A percentile compares a stretch with the other conserved stretches of the same genome.
Conservation (phyloP, 192 early-diverging fungal species). For the Coemansia sp. region DNA sequence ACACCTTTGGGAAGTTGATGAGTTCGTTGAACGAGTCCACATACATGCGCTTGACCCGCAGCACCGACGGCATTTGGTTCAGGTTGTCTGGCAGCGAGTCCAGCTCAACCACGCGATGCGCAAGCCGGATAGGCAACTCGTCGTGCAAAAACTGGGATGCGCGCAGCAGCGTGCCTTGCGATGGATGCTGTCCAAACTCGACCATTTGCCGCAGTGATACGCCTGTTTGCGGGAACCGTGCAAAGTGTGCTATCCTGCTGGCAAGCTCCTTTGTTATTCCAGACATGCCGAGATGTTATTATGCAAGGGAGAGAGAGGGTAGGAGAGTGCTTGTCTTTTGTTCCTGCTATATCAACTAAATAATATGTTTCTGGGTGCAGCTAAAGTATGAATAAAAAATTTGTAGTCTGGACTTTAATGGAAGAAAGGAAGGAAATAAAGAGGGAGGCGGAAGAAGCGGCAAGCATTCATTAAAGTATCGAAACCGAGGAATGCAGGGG, state of each 20-base stretch:
- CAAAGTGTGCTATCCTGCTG: constrained; percentile 78
- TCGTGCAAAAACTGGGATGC: constrained; percentile 82
- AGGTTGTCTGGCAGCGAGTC: constrained; percentile 86
- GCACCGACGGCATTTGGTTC: constrained; percentile 87
- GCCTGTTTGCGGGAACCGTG: constrained; percentile 86
- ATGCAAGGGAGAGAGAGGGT: neutral
- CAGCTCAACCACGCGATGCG: constrained; percentile 93
- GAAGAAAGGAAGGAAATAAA: constrained; percentile 4
- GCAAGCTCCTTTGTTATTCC: constrained; percentile 61
- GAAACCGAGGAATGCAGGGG: no score
- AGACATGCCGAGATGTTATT: constrained; percentile 18
- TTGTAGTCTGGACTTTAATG: neutral
- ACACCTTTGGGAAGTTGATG: constrained; percentile 44
- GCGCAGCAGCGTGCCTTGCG: constrained; percentile 71
- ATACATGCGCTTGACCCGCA: constrained; percentile 95
- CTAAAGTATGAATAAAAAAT: neutral
- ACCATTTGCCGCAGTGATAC: constrained; percentile 95
- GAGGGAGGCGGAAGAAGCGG: neutral
- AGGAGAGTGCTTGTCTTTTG: no score
- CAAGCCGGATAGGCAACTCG: constrained; percentile 92
- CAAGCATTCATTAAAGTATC: no score
- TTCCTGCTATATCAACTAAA: no score
- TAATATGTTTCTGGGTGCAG: neutral
- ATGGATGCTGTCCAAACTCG: constrained; percentile 88
- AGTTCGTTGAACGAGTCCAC: constrained; percentile 81